Percentiles rank a stretch among this genome's conserved stretches.
phyloP scores from a whole-genome alignment of 371 early-diverging fungal genomes.

The Mucor indicus region DNA sequence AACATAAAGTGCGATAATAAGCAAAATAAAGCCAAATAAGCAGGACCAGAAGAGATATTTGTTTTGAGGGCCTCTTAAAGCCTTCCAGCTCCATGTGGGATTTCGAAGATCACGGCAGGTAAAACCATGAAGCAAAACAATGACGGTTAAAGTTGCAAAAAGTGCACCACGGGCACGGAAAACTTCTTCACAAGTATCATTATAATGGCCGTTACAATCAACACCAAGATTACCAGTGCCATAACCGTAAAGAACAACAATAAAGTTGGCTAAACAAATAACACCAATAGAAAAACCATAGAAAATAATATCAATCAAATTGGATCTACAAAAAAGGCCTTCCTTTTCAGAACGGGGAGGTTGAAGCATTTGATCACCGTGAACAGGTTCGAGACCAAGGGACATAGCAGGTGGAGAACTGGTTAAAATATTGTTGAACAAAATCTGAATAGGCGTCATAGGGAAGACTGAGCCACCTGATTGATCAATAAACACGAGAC shows the following conservation, averaged over 20 bases:
- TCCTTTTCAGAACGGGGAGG: conserved; percentile 71
- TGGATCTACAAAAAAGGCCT: conserved; percentile 67
- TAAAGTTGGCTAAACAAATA: conserved; percentile 68
- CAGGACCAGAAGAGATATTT: conserved; percentile 55
- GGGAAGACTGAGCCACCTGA: conserved; percentile 67
- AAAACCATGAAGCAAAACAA: conserved; percentile 68
- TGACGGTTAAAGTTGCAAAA: conserved; percentile 64
- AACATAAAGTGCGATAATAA: conserved; percentile 66
- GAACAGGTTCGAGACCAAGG: conserved; percentile 82
- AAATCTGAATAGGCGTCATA: conserved; percentile 78
- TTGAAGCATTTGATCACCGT: conserved; percentile 74
- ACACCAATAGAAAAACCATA: conserved; percentile 72
- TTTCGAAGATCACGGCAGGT: conserved; percentile 69
- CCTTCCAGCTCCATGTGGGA: conserved; percentile 50
- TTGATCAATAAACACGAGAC: conserved; percentile 64
- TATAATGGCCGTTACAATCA: conserved; percentile 60
- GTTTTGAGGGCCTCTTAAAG: conserved; percentile 51
- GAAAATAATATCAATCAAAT: conserved; percentile 65
- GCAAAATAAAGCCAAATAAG: conserved; percentile 48
- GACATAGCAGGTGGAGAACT: conserved; percentile 83
- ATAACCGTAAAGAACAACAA: conserved; percentile 61
- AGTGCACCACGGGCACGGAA: conserved; percentile 75
- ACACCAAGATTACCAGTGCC: conserved; percentile 55
- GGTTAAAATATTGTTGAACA: conserved; percentile 86
- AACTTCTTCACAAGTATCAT: conserved; percentile 59